Evolutionary conservation across 192 early-diverging fungal genomes (phyloP), one percentile per base, ranked within the genome.

Genomic region (Martensiomyces pterosporus): DNA sequence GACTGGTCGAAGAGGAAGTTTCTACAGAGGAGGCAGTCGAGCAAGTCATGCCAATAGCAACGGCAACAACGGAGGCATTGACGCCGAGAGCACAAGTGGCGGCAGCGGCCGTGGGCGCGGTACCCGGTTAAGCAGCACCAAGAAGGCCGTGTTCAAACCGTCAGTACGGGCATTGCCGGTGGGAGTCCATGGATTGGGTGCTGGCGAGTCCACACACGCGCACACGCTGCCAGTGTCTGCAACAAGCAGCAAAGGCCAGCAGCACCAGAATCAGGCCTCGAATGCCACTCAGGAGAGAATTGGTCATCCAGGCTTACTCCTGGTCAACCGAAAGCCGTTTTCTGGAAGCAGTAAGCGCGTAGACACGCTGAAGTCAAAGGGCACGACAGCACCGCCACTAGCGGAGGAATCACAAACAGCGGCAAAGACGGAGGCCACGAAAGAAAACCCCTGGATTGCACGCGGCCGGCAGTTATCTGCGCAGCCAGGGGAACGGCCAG

Each of bases 91-190:
- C 39, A 9, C 43, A 23, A 24, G 39, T 41, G 10, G 37, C 44
- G 13, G 21, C 21, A 17, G 27, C 25, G 51, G 44, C 2, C 39
- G 50, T 24, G 55, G 51, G 14, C 39, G 40, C 21, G 43, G 27
- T 32, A 32, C 5, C 29, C 29, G 29, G 29, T 8, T 12, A 8
- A 8, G 6, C 14, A 27, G 27, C 25, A 38, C 48, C 0, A 64
- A 51, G 13, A 71, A 71, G 39, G 17, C 52, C 1, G 60, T 71
- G 8, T 71, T 71, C 9, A 55, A 50, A 12, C 67, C 67, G 3
- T 52, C 60, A 22, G 67, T 71, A 9, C 67, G 60, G 8, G 60
- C 61, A 21, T 43, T 48, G 17, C 60, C 67, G 2, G 18, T 62
- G n/a, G n/a, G n/a, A n/a, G n/a, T n/a, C n/a, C n/a, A n/a, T n/a